Percentiles rank a stretch among this genome's conserved stretches.
phyloP scores from a whole-genome alignment of 2,329 filamentous ascomycete genomes.

The Xylaria polymorpha region DNA sequence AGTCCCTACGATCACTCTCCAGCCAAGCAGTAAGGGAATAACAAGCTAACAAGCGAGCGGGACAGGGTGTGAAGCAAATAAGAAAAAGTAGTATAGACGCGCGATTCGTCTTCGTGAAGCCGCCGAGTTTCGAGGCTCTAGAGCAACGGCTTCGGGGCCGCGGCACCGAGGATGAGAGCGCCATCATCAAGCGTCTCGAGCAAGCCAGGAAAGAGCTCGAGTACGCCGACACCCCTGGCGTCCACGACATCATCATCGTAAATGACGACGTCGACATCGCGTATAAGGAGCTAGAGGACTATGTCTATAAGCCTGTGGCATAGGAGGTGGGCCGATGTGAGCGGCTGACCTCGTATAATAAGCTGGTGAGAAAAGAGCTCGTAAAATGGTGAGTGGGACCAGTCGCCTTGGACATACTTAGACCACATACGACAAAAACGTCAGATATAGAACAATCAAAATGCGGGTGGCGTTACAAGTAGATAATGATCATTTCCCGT shows the following conservation, averaged over 20 bases:
- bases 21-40: neutral
- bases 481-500: conserved; percentile 24
- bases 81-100: conserved; percentile 75
- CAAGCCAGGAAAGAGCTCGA: conserved; percentile 82
- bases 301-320: conserved; percentile 54
- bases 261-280: conserved; percentile 69
- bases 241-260: conserved; percentile 73
- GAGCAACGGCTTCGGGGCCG: conserved; percentile 79
- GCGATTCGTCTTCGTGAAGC: conserved; percentile 86
- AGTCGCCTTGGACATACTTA: conserved; percentile 9
- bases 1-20: too few relatives aligned
- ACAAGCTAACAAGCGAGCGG: conserved; percentile 13
- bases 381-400: conserved; percentile 7
- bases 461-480: conserved; percentile 17
- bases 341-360: conserved; percentile 21
- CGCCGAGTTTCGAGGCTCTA: conserved; percentile 78
- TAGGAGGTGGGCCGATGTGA: conserved; percentile 15
- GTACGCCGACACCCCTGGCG: conserved; percentile 74
- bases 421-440: conserved; percentile 8
- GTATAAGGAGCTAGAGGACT: conserved; percentile 64
- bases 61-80: conserved; percentile 87
- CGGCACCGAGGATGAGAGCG: conserved; percentile 82
- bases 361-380: conserved; percentile 2
- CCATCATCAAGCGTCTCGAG: conserved; percentile 73
- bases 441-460: conserved; percentile 30